phyloP scores from a whole-genome alignment of 352 stramenopile species.

The Globisporangium nagaii region DNA sequence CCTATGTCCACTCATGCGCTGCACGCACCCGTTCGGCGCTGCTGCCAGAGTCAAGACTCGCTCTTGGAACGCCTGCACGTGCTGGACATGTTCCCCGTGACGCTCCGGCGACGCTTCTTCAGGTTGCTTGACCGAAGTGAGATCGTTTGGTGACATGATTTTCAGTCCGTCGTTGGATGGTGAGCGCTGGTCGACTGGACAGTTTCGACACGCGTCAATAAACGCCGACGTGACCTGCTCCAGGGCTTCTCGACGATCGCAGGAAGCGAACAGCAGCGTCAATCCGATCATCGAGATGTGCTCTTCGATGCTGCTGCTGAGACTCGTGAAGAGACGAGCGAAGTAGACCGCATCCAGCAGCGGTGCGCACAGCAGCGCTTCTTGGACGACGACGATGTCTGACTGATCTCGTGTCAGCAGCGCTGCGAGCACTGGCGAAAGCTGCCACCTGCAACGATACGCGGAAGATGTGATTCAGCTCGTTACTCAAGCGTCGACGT shows the following conservation, averaged over 20 bases:
- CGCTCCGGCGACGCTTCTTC: not conserved
- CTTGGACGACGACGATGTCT: not conserved
- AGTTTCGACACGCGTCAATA: constrained; percentile 22
- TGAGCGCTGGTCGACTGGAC: not conserved
- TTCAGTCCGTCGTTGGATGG: too few species aligned
- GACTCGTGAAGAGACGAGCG: not conserved
- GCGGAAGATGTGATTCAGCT: too few species aligned
- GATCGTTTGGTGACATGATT: too few species aligned
- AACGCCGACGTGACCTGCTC: constrained; percentile 21
- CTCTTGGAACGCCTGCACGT: constrained; percentile 18
- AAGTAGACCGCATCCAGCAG: constrained; percentile 6
- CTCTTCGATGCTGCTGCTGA: not conserved
- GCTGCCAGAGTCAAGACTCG: constrained; percentile 24
- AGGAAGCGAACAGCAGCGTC: constrained; percentile 17
- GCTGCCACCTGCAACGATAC: constrained; percentile 16
- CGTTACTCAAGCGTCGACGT: too few species aligned
- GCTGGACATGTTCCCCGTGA: not conserved
- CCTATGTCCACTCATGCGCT: not conserved
- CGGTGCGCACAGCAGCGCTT: constrained; percentile 3
- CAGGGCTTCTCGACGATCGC: constrained; percentile 2
- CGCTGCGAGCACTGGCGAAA: constrained; percentile 16
- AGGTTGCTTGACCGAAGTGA: not conserved
- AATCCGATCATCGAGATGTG: not conserved
- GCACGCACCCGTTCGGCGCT: constrained; percentile 27
- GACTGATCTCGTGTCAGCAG: constrained; percentile 9